A percentile compares a stretch with the other conserved stretches of the same genome.
phyloP scores from a whole-genome alignment of 2,329 filamentous ascomycete species.

The Ceratocystis cubensis region DNA sequence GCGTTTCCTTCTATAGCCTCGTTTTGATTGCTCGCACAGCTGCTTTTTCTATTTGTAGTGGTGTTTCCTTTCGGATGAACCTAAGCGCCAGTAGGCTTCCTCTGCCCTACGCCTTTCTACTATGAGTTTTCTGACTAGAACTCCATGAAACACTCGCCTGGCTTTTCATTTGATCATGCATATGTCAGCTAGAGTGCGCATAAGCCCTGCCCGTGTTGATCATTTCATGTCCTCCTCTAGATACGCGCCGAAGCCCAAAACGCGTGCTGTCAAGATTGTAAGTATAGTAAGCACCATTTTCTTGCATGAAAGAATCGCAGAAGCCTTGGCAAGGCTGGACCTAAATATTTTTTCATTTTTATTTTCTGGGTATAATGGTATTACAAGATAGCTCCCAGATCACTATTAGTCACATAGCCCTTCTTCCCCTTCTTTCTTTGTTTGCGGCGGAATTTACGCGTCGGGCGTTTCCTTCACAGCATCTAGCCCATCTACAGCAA shows the following conservation, averaged over 20 bases:
- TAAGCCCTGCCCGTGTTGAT: neutral
- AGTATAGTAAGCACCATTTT: neutral
- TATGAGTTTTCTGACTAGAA: neutral
- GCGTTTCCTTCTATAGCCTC: neutral
- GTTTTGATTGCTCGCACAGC: neutral
- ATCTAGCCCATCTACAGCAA: conserved; percentile 14
- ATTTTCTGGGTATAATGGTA: neutral
- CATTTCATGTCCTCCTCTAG: neutral
- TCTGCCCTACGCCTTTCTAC: neutral
- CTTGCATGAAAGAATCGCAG: neutral
- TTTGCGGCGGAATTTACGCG: neutral
- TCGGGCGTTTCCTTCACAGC: neutral
- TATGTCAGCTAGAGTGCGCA: neutral
- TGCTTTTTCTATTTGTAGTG: neutral
- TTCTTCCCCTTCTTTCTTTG: neutral
- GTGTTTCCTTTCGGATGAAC: too few species aligned
- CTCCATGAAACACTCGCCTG: neutral
- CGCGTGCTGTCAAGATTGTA: neutral
- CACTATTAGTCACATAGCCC: neutral
- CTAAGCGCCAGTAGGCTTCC: neutral
- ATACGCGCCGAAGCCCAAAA: neutral
- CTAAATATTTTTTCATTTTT: neutral
- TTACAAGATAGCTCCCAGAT: neutral
- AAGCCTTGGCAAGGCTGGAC: neutral
- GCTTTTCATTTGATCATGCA: neutral